phyloP scores from a whole-genome alignment of 768 basidiomycete species.

The Xerocomus potaroensis region DNA sequence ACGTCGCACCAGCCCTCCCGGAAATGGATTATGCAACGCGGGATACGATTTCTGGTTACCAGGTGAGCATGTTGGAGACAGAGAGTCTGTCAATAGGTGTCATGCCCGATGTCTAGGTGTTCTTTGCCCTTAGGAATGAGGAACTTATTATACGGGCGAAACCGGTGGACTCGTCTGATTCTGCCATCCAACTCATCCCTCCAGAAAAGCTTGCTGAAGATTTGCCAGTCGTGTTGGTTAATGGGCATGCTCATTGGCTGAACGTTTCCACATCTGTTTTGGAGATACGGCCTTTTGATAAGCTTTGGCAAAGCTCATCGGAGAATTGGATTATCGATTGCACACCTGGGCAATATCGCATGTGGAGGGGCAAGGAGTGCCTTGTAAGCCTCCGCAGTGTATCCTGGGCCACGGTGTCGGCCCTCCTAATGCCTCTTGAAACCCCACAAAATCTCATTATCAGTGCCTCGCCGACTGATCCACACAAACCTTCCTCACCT shows the following conservation, averaged over 20 bases:
- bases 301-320: slow-evolving; percentile 21
- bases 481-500: neutral
- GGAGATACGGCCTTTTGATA: slow-evolving; percentile 27
- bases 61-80: slow-evolving; percentile 7
- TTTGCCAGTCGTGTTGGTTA: slow-evolving; percentile 22
- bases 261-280: slow-evolving; percentile 19
- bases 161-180: neutral
- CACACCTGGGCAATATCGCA: slow-evolving; percentile 5
- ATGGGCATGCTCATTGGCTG: slow-evolving; percentile 29
- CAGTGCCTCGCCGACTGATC: neutral
- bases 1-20: slow-evolving; percentile 18
- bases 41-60: slow-evolving; percentile 11
- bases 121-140: slow-evolving; percentile 16
- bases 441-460: slow-evolving; percentile 20
- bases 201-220: slow-evolving; percentile 20
- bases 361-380: slow-evolving; percentile 1
- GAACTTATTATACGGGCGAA: slow-evolving; percentile 20
- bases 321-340: slow-evolving; percentile 27
- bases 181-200: slow-evolving; percentile 23
- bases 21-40: slow-evolving; percentile 27
- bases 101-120: slow-evolving; percentile 8
- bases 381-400: slow-evolving; percentile 28
- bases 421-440: slow-evolving; percentile 25
- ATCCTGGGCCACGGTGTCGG: slow-evolving; percentile 26
- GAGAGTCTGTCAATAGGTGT: neutral